A percentile compares a stretch with the other conserved stretches of the same genome.
Evolutionary conservation across 148 eudicot genomes (phyloP).

Genomic region (Bassia scoparia): DNA sequence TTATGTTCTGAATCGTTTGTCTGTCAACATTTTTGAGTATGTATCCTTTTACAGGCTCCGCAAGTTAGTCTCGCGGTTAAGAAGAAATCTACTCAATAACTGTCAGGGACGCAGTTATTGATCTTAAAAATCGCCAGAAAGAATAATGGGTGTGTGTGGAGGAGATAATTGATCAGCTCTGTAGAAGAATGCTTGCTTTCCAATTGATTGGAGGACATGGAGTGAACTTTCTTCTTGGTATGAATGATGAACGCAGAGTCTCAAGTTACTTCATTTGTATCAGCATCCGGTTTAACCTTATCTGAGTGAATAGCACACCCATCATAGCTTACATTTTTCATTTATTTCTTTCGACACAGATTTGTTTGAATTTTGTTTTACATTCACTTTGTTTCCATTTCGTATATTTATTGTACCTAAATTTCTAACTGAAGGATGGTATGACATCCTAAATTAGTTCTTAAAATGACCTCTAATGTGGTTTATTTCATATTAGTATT

Average conservation of each 20-base stretch:
- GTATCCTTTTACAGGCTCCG: conserved; percentile 14
- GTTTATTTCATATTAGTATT: too few relatives aligned
- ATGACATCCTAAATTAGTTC: too few relatives aligned
- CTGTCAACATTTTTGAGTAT: background rate
- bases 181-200: conserved; percentile 30
- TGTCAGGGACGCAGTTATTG: conserved; percentile 13
- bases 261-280: conserved; percentile 30
- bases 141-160: conserved; percentile 32
- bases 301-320: background rate
- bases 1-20: background rate
- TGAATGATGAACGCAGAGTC: conserved; percentile 27
- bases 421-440: too few relatives aligned
- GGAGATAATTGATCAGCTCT: conserved; percentile 35
- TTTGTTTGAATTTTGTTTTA: too few relatives aligned
- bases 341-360: too few relatives aligned
- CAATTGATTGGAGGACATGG: conserved; percentile 27
- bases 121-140: conserved; percentile 31
- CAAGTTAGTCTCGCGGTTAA: conserved; percentile 23
- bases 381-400: too few relatives aligned
- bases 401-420: too few relatives aligned
- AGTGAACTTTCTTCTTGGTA: conserved; percentile 34
- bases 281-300: background rate
- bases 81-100: conserved; percentile 20
- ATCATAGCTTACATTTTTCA: too few relatives aligned
- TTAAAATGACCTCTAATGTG: too few relatives aligned